These are phyloP conservation scores for Puya raimondii DNA, from an alignment of 176 grass and related monocot species.

Conservation along the genomic window DNA sequence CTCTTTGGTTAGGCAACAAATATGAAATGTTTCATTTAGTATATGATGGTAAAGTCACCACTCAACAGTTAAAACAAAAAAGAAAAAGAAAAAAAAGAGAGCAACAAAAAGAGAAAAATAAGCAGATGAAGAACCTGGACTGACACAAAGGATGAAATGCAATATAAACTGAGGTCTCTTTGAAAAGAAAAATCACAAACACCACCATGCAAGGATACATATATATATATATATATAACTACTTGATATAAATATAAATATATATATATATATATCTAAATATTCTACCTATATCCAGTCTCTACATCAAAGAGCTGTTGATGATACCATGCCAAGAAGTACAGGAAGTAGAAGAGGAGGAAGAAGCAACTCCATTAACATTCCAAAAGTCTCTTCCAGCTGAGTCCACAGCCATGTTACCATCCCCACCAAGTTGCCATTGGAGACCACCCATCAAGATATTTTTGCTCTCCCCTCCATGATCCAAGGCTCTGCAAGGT, in stretches of 20 bases:
- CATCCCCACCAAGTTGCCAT: conserved; percentile 13
- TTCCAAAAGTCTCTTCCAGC: conserved; percentile 16
- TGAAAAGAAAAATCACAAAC: background rate
- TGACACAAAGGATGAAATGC: no score
- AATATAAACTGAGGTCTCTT: background rate
- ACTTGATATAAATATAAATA: background rate
- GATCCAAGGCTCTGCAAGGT: background rate
- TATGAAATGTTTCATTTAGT: background rate
- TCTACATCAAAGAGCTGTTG: conserved; percentile 20
- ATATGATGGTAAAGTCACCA: conserved; percentile 7
- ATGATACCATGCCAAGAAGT: conserved; percentile 15
- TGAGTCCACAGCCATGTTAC: conserved; percentile 6
- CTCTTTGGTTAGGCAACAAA: conserved; percentile 1
- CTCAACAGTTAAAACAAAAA: background rate
- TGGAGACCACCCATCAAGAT: conserved; percentile 15
- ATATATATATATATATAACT: background rate
- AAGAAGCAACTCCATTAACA: background rate
- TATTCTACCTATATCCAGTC: background rate
- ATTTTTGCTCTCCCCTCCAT: background rate
- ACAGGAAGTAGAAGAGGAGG: conserved; percentile 1
- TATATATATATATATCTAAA: background rate
- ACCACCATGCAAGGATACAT: background rate
- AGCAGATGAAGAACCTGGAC: background rate
- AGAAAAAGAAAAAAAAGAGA: background rate
- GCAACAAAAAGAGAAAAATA: background rate